phyloP scores from a whole-genome alignment of 495 filamentous ascomycete genomes.

The Daldinia vernicosa region DNA sequence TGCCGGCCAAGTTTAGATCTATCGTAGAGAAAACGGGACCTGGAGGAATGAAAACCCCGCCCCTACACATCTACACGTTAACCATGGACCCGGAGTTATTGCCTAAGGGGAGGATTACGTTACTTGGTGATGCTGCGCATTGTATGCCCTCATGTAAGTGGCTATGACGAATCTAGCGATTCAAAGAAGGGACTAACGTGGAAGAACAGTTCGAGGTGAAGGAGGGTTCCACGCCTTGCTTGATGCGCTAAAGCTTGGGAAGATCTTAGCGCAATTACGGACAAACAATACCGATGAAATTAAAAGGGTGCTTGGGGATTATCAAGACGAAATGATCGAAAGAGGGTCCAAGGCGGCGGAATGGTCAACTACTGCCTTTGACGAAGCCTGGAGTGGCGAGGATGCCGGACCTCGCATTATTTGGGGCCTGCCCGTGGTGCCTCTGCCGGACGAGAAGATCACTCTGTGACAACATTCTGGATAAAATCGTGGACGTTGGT shows the following conservation, averaged over 20 bases:
- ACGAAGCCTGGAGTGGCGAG: conserved; percentile 26
- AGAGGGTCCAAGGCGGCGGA: conserved; percentile 32
- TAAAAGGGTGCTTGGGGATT: conserved; percentile 30
- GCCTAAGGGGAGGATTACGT: conserved; percentile 50
- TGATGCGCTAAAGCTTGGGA: conserved; percentile 37
- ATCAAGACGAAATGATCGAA: conserved; percentile 37
- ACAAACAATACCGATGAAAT: conserved; percentile 21
- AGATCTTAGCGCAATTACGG: conserved; percentile 13
- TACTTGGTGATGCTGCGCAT: conserved; percentile 64
- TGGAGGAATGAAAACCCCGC: conserved; percentile 29
- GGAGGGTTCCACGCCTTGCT: conserved; percentile 39
- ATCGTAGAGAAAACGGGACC: conserved; percentile 38
- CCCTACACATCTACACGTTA: conserved; percentile 33
- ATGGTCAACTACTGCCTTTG: conserved; percentile 35
- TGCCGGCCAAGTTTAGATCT: conserved; percentile 31
- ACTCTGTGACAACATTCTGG: conserved; percentile 7
- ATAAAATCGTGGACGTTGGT: background rate
- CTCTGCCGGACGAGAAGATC: conserved; percentile 32
- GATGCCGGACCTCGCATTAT: conserved; percentile 15
- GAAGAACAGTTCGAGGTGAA: conserved; percentile 32
- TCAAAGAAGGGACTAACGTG: background rate
- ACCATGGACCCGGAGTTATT: conserved; percentile 32
- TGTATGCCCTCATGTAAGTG: conserved; percentile 65
- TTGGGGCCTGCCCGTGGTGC: conserved; percentile 33
- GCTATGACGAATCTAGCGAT: background rate